Evolutionary conservation across 495 filamentous ascomycete species (phyloP), one percentile per base, ranked within the genome.

Genomic region (Penicillium coffeae): DNA sequence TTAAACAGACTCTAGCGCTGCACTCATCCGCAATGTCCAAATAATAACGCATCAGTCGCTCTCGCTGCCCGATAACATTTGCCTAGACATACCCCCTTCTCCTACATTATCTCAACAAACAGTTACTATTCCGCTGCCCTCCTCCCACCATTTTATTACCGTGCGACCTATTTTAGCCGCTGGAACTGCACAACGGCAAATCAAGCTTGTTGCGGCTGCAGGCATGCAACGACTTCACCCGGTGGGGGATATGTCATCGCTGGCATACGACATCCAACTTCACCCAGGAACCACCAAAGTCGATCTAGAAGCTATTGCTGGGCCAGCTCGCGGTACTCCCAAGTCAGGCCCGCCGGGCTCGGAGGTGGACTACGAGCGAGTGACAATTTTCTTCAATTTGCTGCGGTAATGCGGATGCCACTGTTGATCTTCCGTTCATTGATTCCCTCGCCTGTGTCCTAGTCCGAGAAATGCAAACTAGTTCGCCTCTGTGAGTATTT

Each of bases 331-430:
- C 44, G 80, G 81, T 8, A 71, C 81, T 42, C 62, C 66, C 37
- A 81, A 75, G 54, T 46, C 62, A 37, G 67, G 69, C 8, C 47
- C 51, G 10, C 65, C 73, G 0, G 83, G 81, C 9, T 72, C 75
- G 6, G 83, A 80, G 46, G 71, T 78, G 46, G 87, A 89, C 52
- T 64, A 88, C 56, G 87, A 90, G 68, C 85, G 75, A 51, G 65
- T 87, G 35, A 82, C 76, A 9, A 63, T 87, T 8, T 82, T 83
- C 56, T 72, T 80, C 38, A 79, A 82, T 60, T 47, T 86, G 42
- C 44, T 71, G 42, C 65, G 53, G 40, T 58, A 19, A 59, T 15
- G 1, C n/a, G n/a, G 38, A 20, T 30, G 25, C 15, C 2, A n/a
- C 21, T 15, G 39, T 19, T 42, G 39, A 20, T 42, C 10, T 30